Conservation (phyloP, 805 yeast genomes). For the Clavispora vitiphila region DNA sequence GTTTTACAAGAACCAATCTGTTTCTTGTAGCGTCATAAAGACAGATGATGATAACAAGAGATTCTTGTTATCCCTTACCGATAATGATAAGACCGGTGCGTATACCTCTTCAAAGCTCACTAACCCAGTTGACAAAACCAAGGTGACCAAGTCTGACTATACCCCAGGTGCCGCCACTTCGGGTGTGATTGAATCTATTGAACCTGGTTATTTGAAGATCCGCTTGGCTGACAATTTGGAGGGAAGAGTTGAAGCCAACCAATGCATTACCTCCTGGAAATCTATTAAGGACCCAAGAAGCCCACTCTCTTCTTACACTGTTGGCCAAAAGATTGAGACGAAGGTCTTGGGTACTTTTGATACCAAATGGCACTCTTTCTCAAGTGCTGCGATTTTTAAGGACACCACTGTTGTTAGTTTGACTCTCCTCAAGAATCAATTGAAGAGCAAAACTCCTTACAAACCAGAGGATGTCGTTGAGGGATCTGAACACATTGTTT, state of each 20-base stretch:
- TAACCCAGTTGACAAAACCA: slow-evolving; percentile 58
- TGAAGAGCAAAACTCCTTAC: slow-evolving; percentile 17
- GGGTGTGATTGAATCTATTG: slow-evolving; percentile 57
- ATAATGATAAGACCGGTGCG: slow-evolving; percentile 15
- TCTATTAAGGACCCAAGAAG: slow-evolving; percentile 47
- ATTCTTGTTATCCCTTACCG: slow-evolving; percentile 61
- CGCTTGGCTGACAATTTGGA: slow-evolving; percentile 70
- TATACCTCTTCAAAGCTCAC: slow-evolving; percentile 14
- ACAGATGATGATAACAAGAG: slow-evolving; percentile 66
- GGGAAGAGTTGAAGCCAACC: slow-evolving; percentile 76
- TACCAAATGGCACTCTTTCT: slow-evolving; percentile 58
- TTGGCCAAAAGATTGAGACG: slow-evolving; percentile 55
- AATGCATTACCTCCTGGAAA: slow-evolving; percentile 53
- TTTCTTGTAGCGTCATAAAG: slow-evolving; percentile 60
- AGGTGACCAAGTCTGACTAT: slow-evolving; percentile 46
- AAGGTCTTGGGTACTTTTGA: slow-evolving; percentile 76
- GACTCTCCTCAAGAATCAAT: slow-evolving; percentile 44
- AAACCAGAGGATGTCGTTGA: slow-evolving; percentile 25
- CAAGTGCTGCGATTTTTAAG: slow-evolving; percentile 46
- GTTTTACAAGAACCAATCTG: slow-evolving; percentile 65
- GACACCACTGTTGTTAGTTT: slow-evolving; percentile 61
- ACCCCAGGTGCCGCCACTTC: slow-evolving; percentile 57
- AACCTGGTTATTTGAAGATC: slow-evolving; percentile 70
- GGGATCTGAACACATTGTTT: slow-evolving; percentile 53
- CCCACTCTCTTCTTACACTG: slow-evolving; percentile 57